These are phyloP conservation scores for Marchantia paleacea DNA, from an alignment of 225 moss, liverwort and hornwort species.

Conservation along the genomic window DNA sequence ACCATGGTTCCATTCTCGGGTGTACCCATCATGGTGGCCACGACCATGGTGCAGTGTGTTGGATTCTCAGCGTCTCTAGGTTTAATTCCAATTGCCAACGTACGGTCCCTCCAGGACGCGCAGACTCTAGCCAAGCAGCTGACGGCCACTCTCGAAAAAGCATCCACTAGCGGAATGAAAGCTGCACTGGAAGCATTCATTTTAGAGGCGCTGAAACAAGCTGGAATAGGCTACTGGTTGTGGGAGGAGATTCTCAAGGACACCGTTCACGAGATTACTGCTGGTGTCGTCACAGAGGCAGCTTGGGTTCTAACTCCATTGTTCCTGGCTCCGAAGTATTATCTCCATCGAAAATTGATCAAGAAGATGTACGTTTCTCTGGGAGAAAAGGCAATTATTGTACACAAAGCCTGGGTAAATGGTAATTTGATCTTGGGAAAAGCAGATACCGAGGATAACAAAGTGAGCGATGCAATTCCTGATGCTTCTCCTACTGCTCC, in stretches of 20 bases:
- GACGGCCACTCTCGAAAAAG: slow-evolving; percentile 34
- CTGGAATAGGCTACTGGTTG: slow-evolving; percentile 37
- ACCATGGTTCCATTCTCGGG: slow-evolving; percentile 45
- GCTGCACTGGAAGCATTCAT: slow-evolving; percentile 47
- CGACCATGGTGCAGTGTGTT: slow-evolving; percentile 51
- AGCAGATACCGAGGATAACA: not conserved
- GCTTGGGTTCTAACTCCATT: slow-evolving; percentile 47
- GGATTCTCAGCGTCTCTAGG: slow-evolving; percentile 40
- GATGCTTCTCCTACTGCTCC: not conserved
- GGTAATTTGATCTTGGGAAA: slow-evolving; percentile 12
- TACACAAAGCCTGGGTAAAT: slow-evolving; percentile 35
- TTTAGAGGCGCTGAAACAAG: slow-evolving; percentile 31
- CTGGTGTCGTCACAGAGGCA: slow-evolving; percentile 31
- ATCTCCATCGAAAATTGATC: slow-evolving; percentile 46
- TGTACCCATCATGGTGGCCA: slow-evolving; percentile 44
- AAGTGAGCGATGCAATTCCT: not conserved
- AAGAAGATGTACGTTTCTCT: slow-evolving; percentile 49
- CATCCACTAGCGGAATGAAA: slow-evolving; percentile 34
- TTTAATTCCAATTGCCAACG: slow-evolving; percentile 47
- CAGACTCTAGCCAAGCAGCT: slow-evolving; percentile 39
- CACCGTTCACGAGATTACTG: slow-evolving; percentile 32
- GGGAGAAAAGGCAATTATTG: slow-evolving; percentile 44
- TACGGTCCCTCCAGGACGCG: slow-evolving; percentile 38
- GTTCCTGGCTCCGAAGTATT: slow-evolving; percentile 44
- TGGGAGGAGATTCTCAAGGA: slow-evolving; percentile 46